Evolutionary conservation across 169 alveolate species (phyloP), one percentile per base, ranked within the genome.

Genomic region (Plasmodium berghei): DNA sequence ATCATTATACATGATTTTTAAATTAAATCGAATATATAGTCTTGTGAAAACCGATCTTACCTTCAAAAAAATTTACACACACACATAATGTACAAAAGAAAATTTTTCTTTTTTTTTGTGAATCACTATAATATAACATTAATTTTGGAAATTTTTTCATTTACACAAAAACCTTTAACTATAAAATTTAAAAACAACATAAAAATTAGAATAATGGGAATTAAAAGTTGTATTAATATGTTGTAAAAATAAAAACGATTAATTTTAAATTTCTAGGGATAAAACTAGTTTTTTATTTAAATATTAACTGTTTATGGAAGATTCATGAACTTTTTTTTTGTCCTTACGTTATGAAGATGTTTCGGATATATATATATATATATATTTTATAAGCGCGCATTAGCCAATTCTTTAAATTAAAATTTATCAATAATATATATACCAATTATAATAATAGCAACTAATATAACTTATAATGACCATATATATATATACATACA

Each of bases 1-100:
- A 18, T 9, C 16, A 48, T 69, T 45, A 18, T 24, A 12, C 45
- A 9, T 52, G n/a, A 20, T 48, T 69, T 18, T 49, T 69, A 14
- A 64, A n/a, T 58, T 58, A 58, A 58, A 9, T 58, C 26, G 26
- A 34, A 34, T 64, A 64, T 26, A 64, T 28, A 16, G 2, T 12
- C 52, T 73, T 40, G 20, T 5, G 28, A 58, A 18, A 63, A 54
- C 10, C 18, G 48, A 75, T 62, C 48, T 10, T 9, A 22, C 66
- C 10, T 16, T 12, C 12, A 52, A 40, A 54, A 14, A 22, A 48
- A 62, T 24, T 75, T 75, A 56, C 67, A 52, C 67, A 63, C 75
- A 22, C 34, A 48, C 69, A 54, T 34, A 48, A n/a, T 40, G 72
- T 75, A 75, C 62, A 75, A 45, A 62, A 75, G 75, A 74, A 20